phyloP scores from a whole-genome alignment of 2,329 filamentous ascomycete genomes.

The Rosellinia necatrix region DNA sequence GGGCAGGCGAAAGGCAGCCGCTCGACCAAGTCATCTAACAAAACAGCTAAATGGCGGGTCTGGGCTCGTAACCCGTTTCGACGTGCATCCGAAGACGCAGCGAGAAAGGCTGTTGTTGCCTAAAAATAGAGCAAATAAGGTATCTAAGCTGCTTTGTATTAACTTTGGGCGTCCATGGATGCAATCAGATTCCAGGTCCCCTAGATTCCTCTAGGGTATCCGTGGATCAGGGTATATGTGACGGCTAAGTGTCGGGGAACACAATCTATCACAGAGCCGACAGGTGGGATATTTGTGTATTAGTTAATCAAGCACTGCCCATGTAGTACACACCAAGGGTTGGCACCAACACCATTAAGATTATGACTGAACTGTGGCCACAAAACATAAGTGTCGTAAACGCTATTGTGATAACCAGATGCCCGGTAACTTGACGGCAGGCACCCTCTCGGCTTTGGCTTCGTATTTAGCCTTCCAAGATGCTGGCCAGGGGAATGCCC shows the following conservation, averaged over 20 bases:
- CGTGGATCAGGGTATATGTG: neutral
- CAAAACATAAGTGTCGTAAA: neutral
- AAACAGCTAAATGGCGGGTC: slow-evolving; percentile 29
- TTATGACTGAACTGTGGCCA: neutral
- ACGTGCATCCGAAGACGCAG: slow-evolving; percentile 14
- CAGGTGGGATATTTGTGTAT: neutral
- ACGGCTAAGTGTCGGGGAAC: neutral
- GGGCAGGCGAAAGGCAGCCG: neutral
- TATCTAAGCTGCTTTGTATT: neutral
- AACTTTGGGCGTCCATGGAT: neutral
- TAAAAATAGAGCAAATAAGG: neutral
- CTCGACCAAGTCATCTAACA: slow-evolving; percentile 15
- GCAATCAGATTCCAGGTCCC: neutral
- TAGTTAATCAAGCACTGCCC: neutral
- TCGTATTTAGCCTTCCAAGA: slow-evolving; percentile 40
- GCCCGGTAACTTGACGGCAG: neutral
- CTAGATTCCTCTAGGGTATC: neutral
- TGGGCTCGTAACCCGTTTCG: slow-evolving; percentile 32
- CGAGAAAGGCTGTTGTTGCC: slow-evolving; percentile 17
- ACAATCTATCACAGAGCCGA: neutral
- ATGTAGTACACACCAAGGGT: no score
- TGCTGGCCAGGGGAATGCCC: slow-evolving; percentile 55
- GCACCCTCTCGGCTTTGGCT: neutral
- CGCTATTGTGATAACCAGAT: neutral
- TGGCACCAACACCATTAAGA: no score